Conservation (phyloP, 2,329 filamentous ascomycete species). For the Trichoderma guizhouense region DNA sequence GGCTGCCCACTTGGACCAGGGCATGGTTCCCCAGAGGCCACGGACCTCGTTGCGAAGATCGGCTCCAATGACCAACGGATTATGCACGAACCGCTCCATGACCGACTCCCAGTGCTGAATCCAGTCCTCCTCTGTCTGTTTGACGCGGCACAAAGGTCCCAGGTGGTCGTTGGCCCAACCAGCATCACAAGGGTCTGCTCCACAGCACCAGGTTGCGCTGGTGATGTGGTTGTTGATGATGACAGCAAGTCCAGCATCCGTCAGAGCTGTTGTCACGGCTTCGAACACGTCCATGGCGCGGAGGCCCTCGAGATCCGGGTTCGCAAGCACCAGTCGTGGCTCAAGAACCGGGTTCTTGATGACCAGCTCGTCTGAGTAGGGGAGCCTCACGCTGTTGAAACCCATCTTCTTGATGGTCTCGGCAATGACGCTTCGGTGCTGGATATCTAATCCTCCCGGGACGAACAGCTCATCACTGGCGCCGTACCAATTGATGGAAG, state of each 20-base stretch:
- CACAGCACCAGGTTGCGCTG: constrained; percentile 65
- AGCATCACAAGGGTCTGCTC: constrained; percentile 63
- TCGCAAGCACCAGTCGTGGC: constrained; percentile 49
- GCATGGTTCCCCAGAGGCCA: constrained; percentile 66
- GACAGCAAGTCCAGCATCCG: constrained; percentile 60
- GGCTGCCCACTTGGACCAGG: constrained; percentile 64
- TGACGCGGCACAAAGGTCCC: constrained; percentile 56
- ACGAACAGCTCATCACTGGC: constrained; percentile 65
- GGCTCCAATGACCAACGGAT: constrained; percentile 61
- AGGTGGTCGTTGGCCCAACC: constrained; percentile 65
- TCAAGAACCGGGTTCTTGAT: constrained; percentile 55
- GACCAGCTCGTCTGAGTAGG: constrained; percentile 68
- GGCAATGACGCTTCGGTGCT: constrained; percentile 60
- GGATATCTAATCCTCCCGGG: constrained; percentile 59
- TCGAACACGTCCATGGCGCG: constrained; percentile 60
- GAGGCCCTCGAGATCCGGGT: constrained; percentile 55
- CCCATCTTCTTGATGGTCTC: constrained; percentile 57
- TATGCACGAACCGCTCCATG: constrained; percentile 56
- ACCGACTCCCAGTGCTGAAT: constrained; percentile 63
- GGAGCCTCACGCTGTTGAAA: constrained; percentile 68
- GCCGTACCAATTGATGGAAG: constrained; percentile 69
- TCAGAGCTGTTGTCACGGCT: constrained; percentile 57
- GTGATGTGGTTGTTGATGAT: constrained; percentile 72
- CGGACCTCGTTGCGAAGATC: constrained; percentile 68
- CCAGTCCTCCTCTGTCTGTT: constrained; percentile 63